Conservation (phyloP, 2,329 filamentous ascomycete species). For the Metarhizium guizhouense region DNA sequence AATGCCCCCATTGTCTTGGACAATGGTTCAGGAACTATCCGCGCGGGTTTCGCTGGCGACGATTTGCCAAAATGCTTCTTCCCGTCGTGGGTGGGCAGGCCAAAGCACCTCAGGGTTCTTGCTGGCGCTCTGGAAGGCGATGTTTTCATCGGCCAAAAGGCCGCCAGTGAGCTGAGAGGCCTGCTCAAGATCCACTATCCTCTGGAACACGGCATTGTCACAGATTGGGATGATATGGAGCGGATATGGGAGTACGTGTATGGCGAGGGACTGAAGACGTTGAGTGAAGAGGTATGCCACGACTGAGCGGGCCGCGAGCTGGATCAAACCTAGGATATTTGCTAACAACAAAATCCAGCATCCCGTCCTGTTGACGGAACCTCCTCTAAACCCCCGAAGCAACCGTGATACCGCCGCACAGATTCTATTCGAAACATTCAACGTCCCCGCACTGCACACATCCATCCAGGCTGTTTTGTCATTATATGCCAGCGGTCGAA, state of each 20-base stretch:
- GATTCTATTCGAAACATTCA: constrained; percentile 98
- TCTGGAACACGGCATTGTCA: constrained; percentile 94
- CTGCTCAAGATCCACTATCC: constrained; percentile 94
- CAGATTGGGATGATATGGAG: constrained; percentile 99
- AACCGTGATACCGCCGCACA: constrained; percentile 96
- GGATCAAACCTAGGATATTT: neutral
- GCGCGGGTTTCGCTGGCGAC: constrained; percentile 92
- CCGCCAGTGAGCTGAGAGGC: constrained; percentile 80
- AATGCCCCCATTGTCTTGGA: constrained; percentile 98
- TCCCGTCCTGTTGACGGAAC: constrained; percentile 91
- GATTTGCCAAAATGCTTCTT: constrained; percentile 96
- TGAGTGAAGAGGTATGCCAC: constrained; percentile 76
- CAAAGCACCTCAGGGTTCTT: constrained; percentile 89
- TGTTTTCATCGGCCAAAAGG: constrained; percentile 88
- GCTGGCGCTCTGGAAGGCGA: constrained; percentile 96
- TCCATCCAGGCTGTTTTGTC: constrained; percentile 96
- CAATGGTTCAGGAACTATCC: constrained; percentile 96
- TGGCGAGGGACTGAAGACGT: constrained; percentile 86
- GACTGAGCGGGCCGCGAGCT: neutral
- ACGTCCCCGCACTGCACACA: constrained; percentile 91
- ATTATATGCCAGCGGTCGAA: constrained; percentile 89
- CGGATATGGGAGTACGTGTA: constrained; percentile 99
- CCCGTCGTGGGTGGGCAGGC: constrained; percentile 91
- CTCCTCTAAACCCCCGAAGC: constrained; percentile 86
- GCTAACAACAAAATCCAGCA: constrained; percentile 45